These are phyloP conservation scores for Pelargonium australe DNA, from an alignment of 441 rosid genomes.

Conservation along the genomic window DNA sequence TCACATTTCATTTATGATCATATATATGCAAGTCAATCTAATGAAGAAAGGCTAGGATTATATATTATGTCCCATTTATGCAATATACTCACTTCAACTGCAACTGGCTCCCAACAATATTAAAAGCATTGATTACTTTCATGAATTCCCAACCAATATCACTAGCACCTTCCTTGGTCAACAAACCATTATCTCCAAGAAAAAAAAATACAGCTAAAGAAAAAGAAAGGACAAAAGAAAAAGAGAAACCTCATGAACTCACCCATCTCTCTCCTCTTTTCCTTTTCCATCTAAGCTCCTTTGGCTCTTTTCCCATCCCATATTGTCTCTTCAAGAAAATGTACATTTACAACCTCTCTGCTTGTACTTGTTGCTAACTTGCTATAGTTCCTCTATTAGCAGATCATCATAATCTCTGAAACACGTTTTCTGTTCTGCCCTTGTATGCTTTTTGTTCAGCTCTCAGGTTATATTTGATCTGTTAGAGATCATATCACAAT, in stretches of 20 bases:
- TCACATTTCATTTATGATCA: not conserved
- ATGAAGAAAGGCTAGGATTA: not conserved
- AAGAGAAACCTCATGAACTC: constrained; percentile 18
- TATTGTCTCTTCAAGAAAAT: constrained; percentile 12
- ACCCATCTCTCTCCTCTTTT: constrained; percentile 7
- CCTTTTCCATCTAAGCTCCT: constrained; percentile 23
- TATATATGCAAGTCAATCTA: not conserved
- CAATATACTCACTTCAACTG: constrained; percentile 13
- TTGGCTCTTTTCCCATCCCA: constrained; percentile 17
- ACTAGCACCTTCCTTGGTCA: constrained; percentile 24
- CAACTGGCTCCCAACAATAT: constrained; percentile 23
- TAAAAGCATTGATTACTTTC: constrained; percentile 37
- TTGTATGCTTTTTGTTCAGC: not conserved
- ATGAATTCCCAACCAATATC: constrained; percentile 40
- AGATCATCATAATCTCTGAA: not conserved
- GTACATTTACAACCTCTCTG: constrained; percentile 8
- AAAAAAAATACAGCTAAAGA: constrained; percentile 10
- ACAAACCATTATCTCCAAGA: constrained; percentile 28
- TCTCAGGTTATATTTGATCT: not conserved
- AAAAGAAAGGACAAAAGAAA: constrained; percentile 16
- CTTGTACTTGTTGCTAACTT: constrained; percentile 13
- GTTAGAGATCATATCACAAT: not conserved
- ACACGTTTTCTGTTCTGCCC: constrained; percentile 3
- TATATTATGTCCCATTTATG: not conserved
- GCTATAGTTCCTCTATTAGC: constrained; percentile 6